These are phyloP conservation scores for Epichloe aotearoae DNA, from an alignment of 2,329 filamentous ascomycete species.

Conservation along the genomic window DNA sequence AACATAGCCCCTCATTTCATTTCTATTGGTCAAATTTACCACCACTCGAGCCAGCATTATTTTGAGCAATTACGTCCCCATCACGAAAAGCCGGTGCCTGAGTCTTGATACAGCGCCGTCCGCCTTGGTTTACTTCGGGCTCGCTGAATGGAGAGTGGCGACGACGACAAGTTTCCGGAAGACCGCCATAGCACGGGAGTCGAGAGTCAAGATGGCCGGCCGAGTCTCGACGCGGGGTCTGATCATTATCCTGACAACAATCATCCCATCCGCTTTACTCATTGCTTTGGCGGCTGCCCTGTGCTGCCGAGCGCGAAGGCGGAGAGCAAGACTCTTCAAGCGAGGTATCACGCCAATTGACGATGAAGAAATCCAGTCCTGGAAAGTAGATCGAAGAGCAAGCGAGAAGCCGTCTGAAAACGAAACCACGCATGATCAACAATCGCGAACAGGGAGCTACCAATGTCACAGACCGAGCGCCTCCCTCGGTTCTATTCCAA, in stretches of 20 bases:
- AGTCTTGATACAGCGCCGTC: too few relatives aligned
- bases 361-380: conserved; percentile 53
- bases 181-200: neutral
- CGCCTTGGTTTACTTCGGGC: too few relatives aligned
- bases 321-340: conserved; percentile 30
- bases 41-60: too few relatives aligned
- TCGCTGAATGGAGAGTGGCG: neutral
- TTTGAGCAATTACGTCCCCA: too few relatives aligned
- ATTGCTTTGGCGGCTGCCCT: conserved; percentile 20
- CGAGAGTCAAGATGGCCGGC: neutral
- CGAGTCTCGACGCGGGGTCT: neutral
- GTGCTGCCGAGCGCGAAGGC: conserved; percentile 26
- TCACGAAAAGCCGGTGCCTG: too few relatives aligned
- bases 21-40: too few relatives aligned
- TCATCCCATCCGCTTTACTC: conserved; percentile 31
- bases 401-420: conserved; percentile 16
- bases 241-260: conserved; percentile 38
- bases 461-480: conserved; percentile 15
- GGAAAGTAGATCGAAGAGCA: conserved; percentile 31
- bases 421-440: neutral
- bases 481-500: conserved; percentile 25
- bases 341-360: conserved; percentile 48
- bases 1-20: too few relatives aligned
- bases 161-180: neutral
- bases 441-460: conserved; percentile 6